Evolutionary conservation across 2,329 filamentous ascomycete species (phyloP).

Genomic region (Coniella lustricola): DNA sequence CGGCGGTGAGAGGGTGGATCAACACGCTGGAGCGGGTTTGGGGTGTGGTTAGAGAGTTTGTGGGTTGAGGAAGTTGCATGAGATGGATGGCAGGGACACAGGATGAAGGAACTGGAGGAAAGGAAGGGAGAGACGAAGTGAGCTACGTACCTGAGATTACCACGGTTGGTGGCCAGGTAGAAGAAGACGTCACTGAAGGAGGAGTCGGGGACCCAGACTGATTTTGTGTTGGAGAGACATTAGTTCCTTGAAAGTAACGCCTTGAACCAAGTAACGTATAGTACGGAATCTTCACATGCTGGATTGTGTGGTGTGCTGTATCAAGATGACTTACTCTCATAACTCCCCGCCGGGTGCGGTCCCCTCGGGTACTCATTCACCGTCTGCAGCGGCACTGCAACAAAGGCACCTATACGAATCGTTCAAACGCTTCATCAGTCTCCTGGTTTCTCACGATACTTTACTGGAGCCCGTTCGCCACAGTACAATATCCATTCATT

Average conservation of each 20-base stretch:
- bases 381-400: conserved; percentile 26
- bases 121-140: too few relatives aligned
- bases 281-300: too few relatives aligned
- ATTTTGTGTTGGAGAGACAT: not conserved
- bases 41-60: too few relatives aligned
- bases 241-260: not conserved
- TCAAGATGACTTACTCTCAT: conserved; percentile 25
- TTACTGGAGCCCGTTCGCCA: too few relatives aligned
- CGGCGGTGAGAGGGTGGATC: conserved; percentile 26
- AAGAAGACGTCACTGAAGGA: conserved; percentile 30
- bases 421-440: too few relatives aligned
- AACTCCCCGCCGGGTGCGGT: conserved; percentile 28
- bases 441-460: not conserved
- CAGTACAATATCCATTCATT: too few relatives aligned
- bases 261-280: too few relatives aligned
- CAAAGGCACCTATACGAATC: conserved; percentile 25
- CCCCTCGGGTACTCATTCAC: conserved; percentile 28
- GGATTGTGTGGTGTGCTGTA: too few relatives aligned
- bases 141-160: conserved; percentile 22
- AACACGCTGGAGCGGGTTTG: conserved; percentile 26
- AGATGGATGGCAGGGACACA: too few relatives aligned
- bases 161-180: conserved; percentile 27
- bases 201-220: conserved; percentile 28
- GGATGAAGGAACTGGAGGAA: too few relatives aligned
- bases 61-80: too few relatives aligned